Base-by-base conservation (phyloP, 257 asterid species). In the Petunia secreta region DNA sequence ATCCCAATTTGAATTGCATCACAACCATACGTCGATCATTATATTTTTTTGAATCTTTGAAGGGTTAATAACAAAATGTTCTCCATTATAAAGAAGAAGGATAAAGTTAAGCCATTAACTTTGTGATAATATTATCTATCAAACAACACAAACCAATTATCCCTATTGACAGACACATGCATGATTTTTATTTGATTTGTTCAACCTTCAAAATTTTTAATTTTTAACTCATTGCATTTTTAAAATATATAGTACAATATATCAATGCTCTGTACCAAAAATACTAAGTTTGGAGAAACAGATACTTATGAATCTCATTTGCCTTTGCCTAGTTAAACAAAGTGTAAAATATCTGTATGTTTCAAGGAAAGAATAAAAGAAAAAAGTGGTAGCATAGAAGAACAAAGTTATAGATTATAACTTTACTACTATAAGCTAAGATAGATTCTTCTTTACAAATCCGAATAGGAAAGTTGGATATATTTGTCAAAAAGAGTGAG, bases 381-480 rank as follows among this genome's bases (percentile, higher is more conserved):
- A 37, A 58, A 76, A 66, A 77, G 7, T 4, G 44, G 80, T 37
- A 38, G 67, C 44, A 36, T 65, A 77, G 37, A 77, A 57, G 44
- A 53, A 65, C 10, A 50, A 64, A 66, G 62, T 46, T 46, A 3
- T 16, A 67, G 14, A 36, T 55, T 44, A 40, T 46, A 8, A 41
- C 25, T 11, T 69, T 54, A 81, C 44, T 41, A 36, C 34, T 13
- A 58, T 34, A 52, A 59, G 67, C 36, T 55, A 87, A 77, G 83
- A 66, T 36, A 79, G 83, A 86, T 84, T 82, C 85, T 79, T 86
- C 68, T 58, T 71, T 82, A 10, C 79, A 76, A 79, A 73, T 85
- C 86, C 81, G 83, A 86, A 84, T 79, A 81, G 82, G 74, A 84
- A 75, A 87, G 90, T 64, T 48, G 50, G 85, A 65, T 76, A 62